Conservation (phyloP, 1,139 yeast genomes). For the Taphrina pruni region DNA sequence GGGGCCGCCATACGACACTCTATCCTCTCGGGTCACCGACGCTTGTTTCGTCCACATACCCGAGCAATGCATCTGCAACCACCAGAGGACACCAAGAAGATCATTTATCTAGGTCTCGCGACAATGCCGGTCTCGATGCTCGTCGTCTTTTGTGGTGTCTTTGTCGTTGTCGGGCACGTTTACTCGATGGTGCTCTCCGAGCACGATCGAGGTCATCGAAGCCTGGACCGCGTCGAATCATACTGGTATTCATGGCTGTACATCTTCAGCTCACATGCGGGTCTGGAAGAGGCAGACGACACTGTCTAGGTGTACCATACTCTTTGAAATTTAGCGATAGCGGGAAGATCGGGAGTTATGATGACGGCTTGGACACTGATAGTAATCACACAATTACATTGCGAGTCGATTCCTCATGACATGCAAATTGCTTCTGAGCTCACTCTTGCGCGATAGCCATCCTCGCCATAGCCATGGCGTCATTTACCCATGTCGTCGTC, state of each 20-base stretch:
- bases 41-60: slow-evolving; percentile 4
- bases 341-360: not conserved
- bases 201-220: not conserved
- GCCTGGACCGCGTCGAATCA: slow-evolving; percentile 7
- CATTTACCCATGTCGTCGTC: slow-evolving; percentile 8
- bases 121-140: slow-evolving; percentile 5
- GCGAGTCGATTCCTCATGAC: too few relatives aligned
- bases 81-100: not conserved
- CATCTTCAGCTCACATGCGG: not conserved
- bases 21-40: not conserved
- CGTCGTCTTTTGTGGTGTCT: not conserved
- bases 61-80: not conserved
- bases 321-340: not conserved
- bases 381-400: too few relatives aligned
- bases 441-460: not conserved
- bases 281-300: not conserved
- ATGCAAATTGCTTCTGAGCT: not conserved
- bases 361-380: not conserved
- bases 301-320: not conserved
- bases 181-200: slow-evolving; percentile 6
- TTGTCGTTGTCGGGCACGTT: slow-evolving; percentile 6
- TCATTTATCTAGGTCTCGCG: not conserved
- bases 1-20: not conserved
- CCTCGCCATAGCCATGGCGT: slow-evolving; percentile 10
- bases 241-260: slow-evolving; percentile 16